Percentiles rank a stretch among this genome's conserved stretches.
Evolutionary conservation across 2,329 filamentous ascomycete species (phyloP).

Genomic region (Fusarium buxicola): DNA sequence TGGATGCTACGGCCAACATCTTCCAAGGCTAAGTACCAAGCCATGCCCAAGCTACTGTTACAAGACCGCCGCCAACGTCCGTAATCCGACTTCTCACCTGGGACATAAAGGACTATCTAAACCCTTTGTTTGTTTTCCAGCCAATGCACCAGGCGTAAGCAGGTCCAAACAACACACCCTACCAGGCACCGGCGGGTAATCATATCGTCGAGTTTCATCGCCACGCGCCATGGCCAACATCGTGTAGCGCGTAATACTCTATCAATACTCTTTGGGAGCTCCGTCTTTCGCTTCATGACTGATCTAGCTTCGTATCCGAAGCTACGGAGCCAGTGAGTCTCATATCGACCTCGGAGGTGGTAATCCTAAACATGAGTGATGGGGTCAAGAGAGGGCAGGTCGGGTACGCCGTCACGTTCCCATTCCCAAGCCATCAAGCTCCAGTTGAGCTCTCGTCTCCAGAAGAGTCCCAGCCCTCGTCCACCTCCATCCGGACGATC

Average conservation of each 20-base stretch:
- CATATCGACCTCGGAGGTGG: constrained; percentile 54
- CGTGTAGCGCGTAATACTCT: constrained; percentile 30
- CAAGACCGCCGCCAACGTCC: constrained; percentile 33
- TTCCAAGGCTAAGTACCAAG: constrained; percentile 35
- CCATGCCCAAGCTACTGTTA: constrained; percentile 42
- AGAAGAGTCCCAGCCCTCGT: constrained; percentile 75
- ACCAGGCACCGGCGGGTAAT: constrained; percentile 16
- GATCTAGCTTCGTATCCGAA: constrained; percentile 14
- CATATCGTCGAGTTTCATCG: constrained; percentile 17
- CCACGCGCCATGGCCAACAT: constrained; percentile 19
- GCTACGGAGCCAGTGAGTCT: constrained; percentile 46
- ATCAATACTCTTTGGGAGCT: constrained; percentile 28
- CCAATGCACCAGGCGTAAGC: constrained; percentile 40
- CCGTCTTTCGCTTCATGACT: constrained; percentile 20
- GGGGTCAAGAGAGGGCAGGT: constrained; percentile 57
- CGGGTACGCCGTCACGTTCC: constrained; percentile 60
- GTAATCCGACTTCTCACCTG: constrained; percentile 39
- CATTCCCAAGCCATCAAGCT: constrained; percentile 85
- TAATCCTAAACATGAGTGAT: constrained; percentile 64
- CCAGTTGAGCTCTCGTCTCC: constrained; percentile 86
- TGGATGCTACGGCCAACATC: constrained; percentile 18
- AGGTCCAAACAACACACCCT: constrained; percentile 37
- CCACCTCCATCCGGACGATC: constrained; percentile 68
- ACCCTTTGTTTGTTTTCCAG: constrained; percentile 57
- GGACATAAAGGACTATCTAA: constrained; percentile 64